A percentile compares a stretch with the other conserved stretches of the same genome.
These are phyloP conservation scores for Ustilago loliicola DNA, from an alignment of 1,284 basidiomycete species.

Conservation along the genomic window DNA sequence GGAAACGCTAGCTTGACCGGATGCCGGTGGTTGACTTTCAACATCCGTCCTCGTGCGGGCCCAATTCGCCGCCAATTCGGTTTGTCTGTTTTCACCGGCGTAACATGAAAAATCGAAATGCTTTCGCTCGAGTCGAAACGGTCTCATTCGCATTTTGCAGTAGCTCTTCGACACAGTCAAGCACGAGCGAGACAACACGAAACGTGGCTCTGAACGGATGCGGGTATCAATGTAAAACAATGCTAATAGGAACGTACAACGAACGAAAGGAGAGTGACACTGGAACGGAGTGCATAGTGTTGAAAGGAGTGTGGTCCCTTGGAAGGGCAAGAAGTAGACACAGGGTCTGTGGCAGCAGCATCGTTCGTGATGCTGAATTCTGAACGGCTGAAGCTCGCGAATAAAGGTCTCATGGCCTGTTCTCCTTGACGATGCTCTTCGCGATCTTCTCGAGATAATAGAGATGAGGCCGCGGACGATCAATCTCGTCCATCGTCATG, in stretches of 20 bases:
- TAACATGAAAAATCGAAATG: not conserved
- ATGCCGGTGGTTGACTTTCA: conserved; percentile 1
- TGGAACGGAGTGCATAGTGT: not conserved
- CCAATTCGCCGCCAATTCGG: not conserved
- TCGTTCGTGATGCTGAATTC: not conserved
- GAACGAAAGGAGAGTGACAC: not conserved
- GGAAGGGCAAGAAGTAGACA: not conserved
- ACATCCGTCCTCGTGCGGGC: not conserved
- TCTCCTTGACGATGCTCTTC: conserved; percentile 40
- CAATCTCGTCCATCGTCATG: conserved; percentile 48
- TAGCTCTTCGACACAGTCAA: not conserved
- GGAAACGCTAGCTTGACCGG: not conserved
- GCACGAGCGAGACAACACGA: not conserved
- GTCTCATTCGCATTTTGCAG: not conserved
- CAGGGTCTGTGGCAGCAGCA: not conserved
- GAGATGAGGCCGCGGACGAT: conserved; percentile 45
- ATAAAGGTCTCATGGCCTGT: conserved; percentile 11
- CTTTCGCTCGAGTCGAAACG: not conserved
- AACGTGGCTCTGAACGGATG: not conserved
- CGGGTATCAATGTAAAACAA: conserved; percentile 2
- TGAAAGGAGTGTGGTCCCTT: not conserved
- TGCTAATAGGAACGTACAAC: not conserved
- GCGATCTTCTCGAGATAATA: conserved; percentile 47
- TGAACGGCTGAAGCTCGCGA: not conserved
- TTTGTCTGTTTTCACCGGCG: not conserved